Percentiles rank a stretch among this genome's conserved stretches.
phyloP scores from a whole-genome alignment of 768 basidiomycete species.

The Termitomyces heimii region DNA sequence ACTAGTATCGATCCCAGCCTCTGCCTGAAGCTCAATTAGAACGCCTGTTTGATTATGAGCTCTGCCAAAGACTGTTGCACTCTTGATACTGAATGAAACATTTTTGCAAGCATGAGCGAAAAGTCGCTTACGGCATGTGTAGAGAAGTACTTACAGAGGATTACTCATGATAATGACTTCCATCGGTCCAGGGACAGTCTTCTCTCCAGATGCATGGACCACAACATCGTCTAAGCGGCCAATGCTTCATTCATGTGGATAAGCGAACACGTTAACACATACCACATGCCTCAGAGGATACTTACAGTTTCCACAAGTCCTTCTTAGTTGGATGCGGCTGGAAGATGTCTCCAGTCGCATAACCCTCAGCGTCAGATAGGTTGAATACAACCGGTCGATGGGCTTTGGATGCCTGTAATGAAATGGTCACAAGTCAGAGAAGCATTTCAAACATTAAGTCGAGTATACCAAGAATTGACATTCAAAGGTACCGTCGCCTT shows the following conservation, averaged over 20 bases:
- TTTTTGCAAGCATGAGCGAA: background rate
- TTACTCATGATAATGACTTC: conserved; percentile 16
- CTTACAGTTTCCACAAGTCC: conserved; percentile 28
- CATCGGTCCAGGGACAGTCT: conserved; percentile 28
- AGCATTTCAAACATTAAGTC: too few relatives aligned
- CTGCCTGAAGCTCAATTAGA: conserved; percentile 15
- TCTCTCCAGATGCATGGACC: conserved; percentile 27
- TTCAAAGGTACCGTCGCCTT: conserved; percentile 19
- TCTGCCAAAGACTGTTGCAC: conserved; percentile 31
- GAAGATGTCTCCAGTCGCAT: conserved; percentile 30
- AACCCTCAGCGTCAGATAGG: conserved; percentile 25
- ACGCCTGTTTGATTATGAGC: conserved; percentile 20
- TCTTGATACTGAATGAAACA: conserved; percentile 3
- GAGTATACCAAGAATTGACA: too few relatives aligned
- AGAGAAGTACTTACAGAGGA: conserved; percentile 10
- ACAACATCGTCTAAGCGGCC: conserved; percentile 34
- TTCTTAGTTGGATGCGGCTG: conserved; percentile 28
- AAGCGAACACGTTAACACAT: background rate
- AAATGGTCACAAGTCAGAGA: too few relatives aligned
- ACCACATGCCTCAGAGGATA: background rate
- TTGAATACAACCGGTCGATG: conserved; percentile 25
- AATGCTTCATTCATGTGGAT: conserved; percentile 15
- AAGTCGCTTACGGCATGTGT: background rate
- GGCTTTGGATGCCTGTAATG: conserved; percentile 18
- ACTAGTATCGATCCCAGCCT: conserved; percentile 15